Conservation (phyloP, 495 filamentous ascomycete genomes). For the Aspergillus sclerotioniger region DNA sequence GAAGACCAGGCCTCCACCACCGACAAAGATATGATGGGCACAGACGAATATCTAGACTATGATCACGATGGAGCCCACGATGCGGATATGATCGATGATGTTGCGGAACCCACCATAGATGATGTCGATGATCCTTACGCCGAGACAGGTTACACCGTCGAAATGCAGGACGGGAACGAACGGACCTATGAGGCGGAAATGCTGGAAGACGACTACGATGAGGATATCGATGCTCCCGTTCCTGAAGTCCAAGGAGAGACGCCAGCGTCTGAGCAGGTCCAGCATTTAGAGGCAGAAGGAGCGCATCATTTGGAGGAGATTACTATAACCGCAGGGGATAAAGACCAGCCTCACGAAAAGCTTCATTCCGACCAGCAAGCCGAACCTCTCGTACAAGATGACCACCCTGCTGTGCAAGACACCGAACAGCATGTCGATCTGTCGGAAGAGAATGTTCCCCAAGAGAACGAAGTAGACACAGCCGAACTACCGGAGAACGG, state of each 20-base stretch:
- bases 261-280: constrained; percentile 10
- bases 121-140: constrained; percentile 33
- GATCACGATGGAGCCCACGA: constrained; percentile 34
- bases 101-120: constrained; percentile 40
- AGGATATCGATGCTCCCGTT: constrained; percentile 32
- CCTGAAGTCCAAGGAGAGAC: constrained; percentile 29
- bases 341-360: constrained; percentile 5
- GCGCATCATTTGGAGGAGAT: constrained; percentile 2
- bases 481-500: constrained; percentile 5
- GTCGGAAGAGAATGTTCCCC: constrained; percentile 13
- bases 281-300: constrained; percentile 14
- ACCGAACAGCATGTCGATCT: constrained; percentile 22
- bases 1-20: constrained; percentile 47
- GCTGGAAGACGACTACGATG: constrained; percentile 43
- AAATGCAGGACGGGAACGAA: constrained; percentile 34
- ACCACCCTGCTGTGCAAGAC: constrained; percentile 3
- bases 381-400: constrained; percentile 2
- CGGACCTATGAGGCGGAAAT: constrained; percentile 42
- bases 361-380: constrained; percentile 7
- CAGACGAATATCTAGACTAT: constrained; percentile 41
- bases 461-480: constrained; percentile 8
- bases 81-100: constrained; percentile 52
- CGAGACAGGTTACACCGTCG: constrained; percentile 33
- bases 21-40: constrained; percentile 66
- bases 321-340: constrained; percentile 17